Base-by-base conservation (phyloP, 805 yeast genomes). In the Candida cerambycidarum region DNA sequence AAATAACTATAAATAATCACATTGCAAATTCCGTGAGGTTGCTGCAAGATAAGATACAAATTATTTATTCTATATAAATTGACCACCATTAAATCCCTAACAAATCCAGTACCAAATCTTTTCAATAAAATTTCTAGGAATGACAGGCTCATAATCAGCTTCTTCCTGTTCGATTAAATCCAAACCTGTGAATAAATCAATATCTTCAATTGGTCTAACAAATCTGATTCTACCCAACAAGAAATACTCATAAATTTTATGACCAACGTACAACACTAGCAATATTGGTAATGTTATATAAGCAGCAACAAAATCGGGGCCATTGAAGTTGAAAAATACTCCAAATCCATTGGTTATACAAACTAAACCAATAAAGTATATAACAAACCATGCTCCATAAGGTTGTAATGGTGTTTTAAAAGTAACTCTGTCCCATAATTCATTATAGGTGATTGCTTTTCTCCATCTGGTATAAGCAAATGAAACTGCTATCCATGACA, bases 381-480 rank as follows among this genome's bases (percentile, higher is more conserved):
- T 47, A 28, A 59, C 60, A 29, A 56, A 61, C 46, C 56, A 62
- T 7, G 67, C 57, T 4, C 62, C 65, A 36, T 41, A 63, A 17
- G 67, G 69, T 45, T 63, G 67, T 42, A 61, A 53, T 6, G 54
- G 53, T 2, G 67, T 53, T 31, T 41, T 56, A 52, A 51, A 61
- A 2, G 67, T 47, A 48, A 64, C 60, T 9, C 32, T 33, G 23
- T 46, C 47, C 23, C 39, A 41, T 13, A 34, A 48, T 27, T 7
- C 44, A 45, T 36, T 43, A 43, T 9, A 17, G 13, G 23, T 23
- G 19, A 41, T 36, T 25, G 49, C 52, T 40, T 74, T 70, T 57
- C 79, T 75, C 65, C 85, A 86, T 45, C 80, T 75, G 32, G 82
- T 51, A 56, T 78, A 85, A 17, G 85, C 78, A 34, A 72, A 59